Percentiles rank a stretch among this genome's conserved stretches.
phyloP scores from a whole-genome alignment of 2,329 filamentous ascomycete genomes.

The Sordariomycetes sp. region DNA sequence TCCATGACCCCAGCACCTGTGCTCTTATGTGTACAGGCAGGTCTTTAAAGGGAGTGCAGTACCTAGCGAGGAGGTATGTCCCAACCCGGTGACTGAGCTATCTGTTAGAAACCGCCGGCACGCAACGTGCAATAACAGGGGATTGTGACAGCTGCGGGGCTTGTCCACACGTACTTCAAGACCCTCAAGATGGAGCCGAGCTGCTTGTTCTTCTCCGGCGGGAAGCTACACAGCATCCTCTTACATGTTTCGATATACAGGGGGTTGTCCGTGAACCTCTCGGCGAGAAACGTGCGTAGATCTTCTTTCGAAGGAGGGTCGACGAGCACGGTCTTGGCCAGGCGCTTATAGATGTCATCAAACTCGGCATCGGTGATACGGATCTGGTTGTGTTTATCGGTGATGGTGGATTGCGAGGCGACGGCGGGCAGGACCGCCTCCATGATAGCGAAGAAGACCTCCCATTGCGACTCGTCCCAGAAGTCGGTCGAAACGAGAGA shows the following conservation, averaged over 20 bases:
- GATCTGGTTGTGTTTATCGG: slow-evolving; percentile 29
- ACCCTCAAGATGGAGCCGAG: slow-evolving; percentile 27
- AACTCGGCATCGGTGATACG: slow-evolving; percentile 39
- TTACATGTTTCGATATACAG: slow-evolving; percentile 39
- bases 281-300: slow-evolving; percentile 40
- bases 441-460: slow-evolving; percentile 39
- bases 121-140: neutral
- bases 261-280: slow-evolving; percentile 38
- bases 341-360: slow-evolving; percentile 28
- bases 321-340: slow-evolving; percentile 22
- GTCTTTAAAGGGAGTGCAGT: slow-evolving; percentile 47
- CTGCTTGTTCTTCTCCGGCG: slow-evolving; percentile 18
- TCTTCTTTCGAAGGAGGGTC: slow-evolving; percentile 27
- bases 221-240: slow-evolving; percentile 25
- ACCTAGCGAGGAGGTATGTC: slow-evolving; percentile 55
- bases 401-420: slow-evolving; percentile 18
- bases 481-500: slow-evolving; percentile 18
- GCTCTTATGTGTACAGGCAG: slow-evolving; percentile 52
- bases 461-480: slow-evolving; percentile 40
- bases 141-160: neutral
- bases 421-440: slow-evolving; percentile 53
- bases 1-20: slow-evolving; percentile 52
- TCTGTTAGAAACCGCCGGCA: neutral
- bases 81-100: neutral
- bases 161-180: slow-evolving; percentile 28